phyloP scores from a whole-genome alignment of 306 rosid genomes.

The Cucurbita maxima region DNA sequence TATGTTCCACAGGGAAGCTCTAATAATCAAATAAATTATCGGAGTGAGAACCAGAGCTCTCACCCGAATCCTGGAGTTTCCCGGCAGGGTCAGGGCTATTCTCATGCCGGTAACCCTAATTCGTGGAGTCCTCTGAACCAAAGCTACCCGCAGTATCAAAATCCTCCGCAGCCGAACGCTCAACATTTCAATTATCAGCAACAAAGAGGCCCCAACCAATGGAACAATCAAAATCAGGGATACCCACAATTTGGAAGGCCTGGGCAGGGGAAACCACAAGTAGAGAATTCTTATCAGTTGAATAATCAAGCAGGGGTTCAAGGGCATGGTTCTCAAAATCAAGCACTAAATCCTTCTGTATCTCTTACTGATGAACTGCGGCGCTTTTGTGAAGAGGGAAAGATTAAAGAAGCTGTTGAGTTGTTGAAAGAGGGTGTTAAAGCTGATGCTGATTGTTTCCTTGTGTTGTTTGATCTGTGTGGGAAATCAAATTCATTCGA shows the following conservation, averaged over 20 bases:
- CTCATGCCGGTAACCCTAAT: conserved; percentile 13
- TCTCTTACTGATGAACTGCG: conserved; percentile 36
- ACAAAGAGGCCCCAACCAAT: conserved; percentile 13
- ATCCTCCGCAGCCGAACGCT: conserved; percentile 1
- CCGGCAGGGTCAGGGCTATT: conserved; percentile 15
- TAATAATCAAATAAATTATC: conserved; percentile 5
- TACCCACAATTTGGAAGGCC: conserved; percentile 12
- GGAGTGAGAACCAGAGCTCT: conserved; percentile 13
- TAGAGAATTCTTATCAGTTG: conserved; percentile 10
- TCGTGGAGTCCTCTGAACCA: conserved; percentile 19
- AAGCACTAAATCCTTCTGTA: conserved; percentile 9
- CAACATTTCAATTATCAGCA: conserved; percentile 24
- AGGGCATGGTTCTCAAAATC: conserved; percentile 9
- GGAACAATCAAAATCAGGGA: conserved; percentile 18
- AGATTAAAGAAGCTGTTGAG: conserved; percentile 53
- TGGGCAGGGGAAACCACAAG: conserved; percentile 18
- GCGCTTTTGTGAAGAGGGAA: conserved; percentile 47
- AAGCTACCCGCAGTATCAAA: conserved; percentile 3
- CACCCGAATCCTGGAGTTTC: conserved; percentile 8
- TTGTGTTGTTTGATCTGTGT: conserved; percentile 36
- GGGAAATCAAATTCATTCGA: conserved; percentile 46
- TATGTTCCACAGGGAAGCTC: conserved; percentile 7
- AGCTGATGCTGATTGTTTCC: conserved; percentile 55
- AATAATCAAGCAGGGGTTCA: conserved; percentile 19
- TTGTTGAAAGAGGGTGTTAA: conserved; percentile 66